Base-by-base conservation (phyloP, 2,329 filamentous ascomycete genomes). In the Atkinsonella texensis region DNA sequence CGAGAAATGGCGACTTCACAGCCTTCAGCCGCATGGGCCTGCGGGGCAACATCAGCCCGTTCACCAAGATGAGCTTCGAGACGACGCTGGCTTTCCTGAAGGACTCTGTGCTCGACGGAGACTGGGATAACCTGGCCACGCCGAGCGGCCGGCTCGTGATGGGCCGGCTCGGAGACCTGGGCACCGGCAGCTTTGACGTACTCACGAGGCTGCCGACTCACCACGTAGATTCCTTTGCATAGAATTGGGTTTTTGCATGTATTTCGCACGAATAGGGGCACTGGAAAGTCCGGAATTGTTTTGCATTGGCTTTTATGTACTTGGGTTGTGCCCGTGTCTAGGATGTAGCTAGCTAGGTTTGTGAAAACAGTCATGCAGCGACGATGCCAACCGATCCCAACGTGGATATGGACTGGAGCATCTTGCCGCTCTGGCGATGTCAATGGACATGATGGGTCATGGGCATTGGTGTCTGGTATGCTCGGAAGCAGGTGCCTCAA, bases 51-150 rank as follows among this genome's bases (percentile, higher is more conserved):
- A 84, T 91, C 31, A 90, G 84, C 58, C 89, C 93, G 0, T 91
- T 98, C 60, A 91, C 93, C 70, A 97, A 97, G 77, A 97, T 97
- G 91, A 95, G 88, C 67, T 98, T 97, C 71, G 93, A 98, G 77
- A 98, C 93, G 4, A 98, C 93, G 2, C 79, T 97, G 40, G 84
- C 86, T 1, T 96, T 96, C 74, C 75, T 98, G 62, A 90, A 87
- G 67, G 93, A 97, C 64, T 90, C 93, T 1, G 85, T 96, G 28
- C 73, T 94, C 53, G 89, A 95, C 62, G 84, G 87, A 48, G 93
- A 97, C 67, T 88, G 82, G 76, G 93, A 98, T 67, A 86, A 93
- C 61, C 73, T 98, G 54, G 81, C 78, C 54, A 89, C 85, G 54
- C 93, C 94, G 0, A 93, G 86, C 67, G 84, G 87, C 56, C 80